Base-by-base conservation (phyloP, 257 asterid species). In the Gynochthodes officinalis region DNA sequence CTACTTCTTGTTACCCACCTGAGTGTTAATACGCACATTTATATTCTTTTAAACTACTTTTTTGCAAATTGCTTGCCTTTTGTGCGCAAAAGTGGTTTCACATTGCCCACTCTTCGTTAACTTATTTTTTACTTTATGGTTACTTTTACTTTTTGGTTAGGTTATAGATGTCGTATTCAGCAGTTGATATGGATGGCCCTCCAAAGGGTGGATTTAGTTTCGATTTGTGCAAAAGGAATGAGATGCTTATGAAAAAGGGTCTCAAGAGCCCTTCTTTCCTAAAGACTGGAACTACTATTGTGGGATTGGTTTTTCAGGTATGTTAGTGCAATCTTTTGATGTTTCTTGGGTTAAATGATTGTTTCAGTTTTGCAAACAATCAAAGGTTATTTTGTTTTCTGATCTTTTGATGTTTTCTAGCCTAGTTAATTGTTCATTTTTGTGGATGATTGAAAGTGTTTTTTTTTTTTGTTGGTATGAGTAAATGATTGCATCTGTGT, bases 201-300 rank as follows among this genome's bases (percentile, higher is more conserved):
- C 78, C 70, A 37, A 79, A 77, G n/a, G 97, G 96, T 48, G 97
- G 96, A 12, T 89, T 93, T 30, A 88, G 89, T 43, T 91, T 89
- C 83, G 96, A 93, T 84, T 81, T 89, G 61, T 93, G 97, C 86
- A 83, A 68, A 75, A 89, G 98, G 86, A 93, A 93, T 75, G 89
- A 76, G 32, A 93, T 93, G 97, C 95, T 93, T 46, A 79, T 43
- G 68, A 82, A 84, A 43, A 90, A 90, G 82, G 97, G 98, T 79
- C 82, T 88, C 71, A 82, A 84, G 67, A 57, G 70, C 58, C 86
- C 96, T 16, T 78, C 89, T 15, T 93, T 79, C 75, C 96, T 93
- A 67, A 93, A 93, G 85, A 93, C 98, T 61, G 98, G 98, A 57
- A 93, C 98, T 52, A 93, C 97, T 43, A 93, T 93, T 37, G 98